Evolutionary conservation across 176 grass and related monocot species (phyloP).

Genomic region (Musa troglodytarum): DNA sequence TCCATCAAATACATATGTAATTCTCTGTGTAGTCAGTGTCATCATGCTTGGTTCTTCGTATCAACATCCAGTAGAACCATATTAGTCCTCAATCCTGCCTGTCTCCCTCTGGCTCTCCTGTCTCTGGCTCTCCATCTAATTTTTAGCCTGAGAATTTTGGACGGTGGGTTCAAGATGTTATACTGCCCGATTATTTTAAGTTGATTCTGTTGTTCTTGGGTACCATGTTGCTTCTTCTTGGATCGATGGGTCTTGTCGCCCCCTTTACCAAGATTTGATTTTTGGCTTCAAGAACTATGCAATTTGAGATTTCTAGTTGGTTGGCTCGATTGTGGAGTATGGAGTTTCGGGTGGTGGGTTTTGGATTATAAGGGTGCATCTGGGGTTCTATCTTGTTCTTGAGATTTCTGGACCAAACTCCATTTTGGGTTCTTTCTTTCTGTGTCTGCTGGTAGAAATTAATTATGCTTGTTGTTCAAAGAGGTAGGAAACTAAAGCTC

Average conservation of each 20-base stretch:
- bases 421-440: not conserved
- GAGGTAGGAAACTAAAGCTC: not conserved
- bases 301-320: slow-evolving; percentile 1
- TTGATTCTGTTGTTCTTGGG: not conserved
- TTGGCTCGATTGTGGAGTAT: not conserved
- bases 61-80: not conserved
- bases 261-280: not conserved
- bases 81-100: not conserved
- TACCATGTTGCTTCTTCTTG: not conserved
- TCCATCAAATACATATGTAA: not conserved
- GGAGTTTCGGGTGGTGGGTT: not conserved
- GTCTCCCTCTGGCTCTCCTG: not conserved
- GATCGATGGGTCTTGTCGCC: not conserved
- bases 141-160: not conserved
- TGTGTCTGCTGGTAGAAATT: not conserved
- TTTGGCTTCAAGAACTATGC: not conserved
- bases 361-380: not conserved
- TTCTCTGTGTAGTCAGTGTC: not conserved
- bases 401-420: not conserved
- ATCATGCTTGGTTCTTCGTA: not conserved
- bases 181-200: not conserved
- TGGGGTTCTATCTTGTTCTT: not conserved
- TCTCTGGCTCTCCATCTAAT: slow-evolving; percentile 13
- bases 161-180: not conserved
- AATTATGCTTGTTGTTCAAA: not conserved